Conservation (phyloP, 768 basidiomycete genomes). For the Psilocybe cyanescens region DNA sequence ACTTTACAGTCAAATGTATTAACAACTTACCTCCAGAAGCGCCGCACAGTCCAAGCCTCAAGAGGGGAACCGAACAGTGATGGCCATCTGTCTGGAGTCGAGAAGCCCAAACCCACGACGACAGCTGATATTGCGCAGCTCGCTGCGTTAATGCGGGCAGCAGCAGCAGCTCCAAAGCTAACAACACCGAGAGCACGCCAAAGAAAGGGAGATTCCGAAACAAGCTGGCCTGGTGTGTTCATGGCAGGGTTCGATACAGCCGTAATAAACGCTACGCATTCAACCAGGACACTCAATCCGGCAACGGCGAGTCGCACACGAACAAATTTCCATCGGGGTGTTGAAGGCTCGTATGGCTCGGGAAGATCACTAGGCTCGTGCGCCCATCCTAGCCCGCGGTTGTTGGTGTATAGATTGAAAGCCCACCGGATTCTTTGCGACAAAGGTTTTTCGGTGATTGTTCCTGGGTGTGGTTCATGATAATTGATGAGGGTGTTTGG, state of each 20-base stretch:
- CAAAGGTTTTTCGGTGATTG: constrained; percentile 18
- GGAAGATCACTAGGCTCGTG: constrained; percentile 29
- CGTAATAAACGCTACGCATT: constrained; percentile 1
- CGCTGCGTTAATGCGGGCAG: constrained; percentile 20
- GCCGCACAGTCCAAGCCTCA: constrained; percentile 23
- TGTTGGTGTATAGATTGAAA: constrained; percentile 30
- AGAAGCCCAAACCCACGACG: constrained; percentile 22
- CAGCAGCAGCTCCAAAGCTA: constrained; percentile 22
- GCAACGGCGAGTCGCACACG: constrained; percentile 17
- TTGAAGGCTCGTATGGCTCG: constrained; percentile 19
- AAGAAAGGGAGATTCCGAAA: constrained; percentile 18
- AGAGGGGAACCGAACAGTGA: constrained; percentile 23
- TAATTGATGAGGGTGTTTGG: constrained; percentile 25
- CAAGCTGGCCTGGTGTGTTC: constrained; percentile 8
- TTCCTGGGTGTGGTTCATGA: constrained; percentile 15
- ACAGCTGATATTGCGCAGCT: constrained; percentile 17
- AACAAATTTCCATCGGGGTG: constrained; percentile 27
- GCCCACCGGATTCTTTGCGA: constrained; percentile 32
- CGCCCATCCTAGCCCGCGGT: constrained; percentile 39
- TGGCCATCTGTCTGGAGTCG: constrained; percentile 28
- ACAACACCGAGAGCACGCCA: constrained; percentile 14
- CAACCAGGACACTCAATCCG: constrained; percentile 11
- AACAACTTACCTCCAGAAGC: constrained; percentile 27
- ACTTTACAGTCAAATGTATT: neutral
- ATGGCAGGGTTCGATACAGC: constrained; percentile 21